Evolutionary conservation across 495 filamentous ascomycete species (phyloP), one percentile per base, ranked within the genome.

Genomic region (Talaromyces adpressus): DNA sequence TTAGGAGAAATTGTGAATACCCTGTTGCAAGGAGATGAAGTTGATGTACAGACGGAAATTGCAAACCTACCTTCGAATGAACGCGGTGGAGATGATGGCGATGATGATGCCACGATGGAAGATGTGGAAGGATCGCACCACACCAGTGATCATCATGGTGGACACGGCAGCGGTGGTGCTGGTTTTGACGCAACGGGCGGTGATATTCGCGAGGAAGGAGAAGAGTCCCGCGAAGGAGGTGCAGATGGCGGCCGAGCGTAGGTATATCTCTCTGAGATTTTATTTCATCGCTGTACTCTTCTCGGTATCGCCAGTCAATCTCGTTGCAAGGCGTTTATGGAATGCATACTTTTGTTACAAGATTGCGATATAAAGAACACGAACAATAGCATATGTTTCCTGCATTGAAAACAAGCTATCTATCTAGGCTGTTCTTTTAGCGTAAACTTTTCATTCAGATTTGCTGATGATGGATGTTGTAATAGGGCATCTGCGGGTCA

Each of bases 161-260:
- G 85, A 52, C 52, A 56, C 56, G 85, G 84, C 64, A 84, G 82
- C 66, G 91, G 91, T 39, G 92, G 92, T 59, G 92, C 92, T 64
- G 92, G 91, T 34, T 78, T 89, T 14, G 92, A 83, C 74, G 91
- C 92, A 53, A 94, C 92, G 1, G 93, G 92, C 11, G 92, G 92
- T 39, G 91, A 97, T 75, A 79, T 96, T 61, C 82, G 93, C 70
- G 88, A 94, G 69, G 94, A 98, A 71, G 95, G 95, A 62, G 86
- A 90, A 74, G 86, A 86, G 64, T 85, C 91, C 29, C 81, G 94
- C 74, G 91, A 96, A 70, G 94, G 93, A 60, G 95, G 95, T 70
- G 92, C 91, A 62, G 93, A 97, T 76, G 94, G 95, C 65, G 95
- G 90, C 77, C 84, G 93, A 96, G 93, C 93, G 94, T 98, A 98